Percentiles rank a stretch among this genome's conserved stretches.
Evolutionary conservation across 768 basidiomycete genomes (phyloP).

Genomic region (Tylopilus balloui): DNA sequence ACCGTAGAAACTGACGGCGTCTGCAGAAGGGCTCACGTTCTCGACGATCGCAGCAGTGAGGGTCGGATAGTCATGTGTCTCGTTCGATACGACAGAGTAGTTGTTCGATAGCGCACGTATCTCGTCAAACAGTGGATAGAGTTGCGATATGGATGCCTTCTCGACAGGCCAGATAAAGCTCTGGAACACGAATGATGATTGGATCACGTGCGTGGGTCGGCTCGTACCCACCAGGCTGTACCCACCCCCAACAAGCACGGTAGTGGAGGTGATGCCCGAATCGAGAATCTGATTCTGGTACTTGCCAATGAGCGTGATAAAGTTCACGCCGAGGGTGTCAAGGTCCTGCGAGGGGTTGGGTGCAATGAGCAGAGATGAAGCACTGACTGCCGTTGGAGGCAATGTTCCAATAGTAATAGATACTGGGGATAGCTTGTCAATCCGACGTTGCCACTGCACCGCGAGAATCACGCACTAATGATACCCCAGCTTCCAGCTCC

Average conservation of each 20-base stretch:
- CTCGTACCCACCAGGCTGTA: constrained; percentile 9
- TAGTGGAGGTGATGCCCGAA: constrained; percentile 4
- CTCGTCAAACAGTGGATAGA: constrained; percentile 16
- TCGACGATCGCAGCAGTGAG: constrained; percentile 5
- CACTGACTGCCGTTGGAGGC: constrained; percentile 5
- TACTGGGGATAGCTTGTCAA: background rate
- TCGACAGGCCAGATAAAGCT: constrained; percentile 8
- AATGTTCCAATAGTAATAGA: constrained; percentile 18
- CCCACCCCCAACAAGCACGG: background rate
- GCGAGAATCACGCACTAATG: constrained; percentile 23
- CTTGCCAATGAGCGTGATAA: constrained; percentile 18
- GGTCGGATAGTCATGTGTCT: constrained; percentile 12
- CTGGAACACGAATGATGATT: background rate
- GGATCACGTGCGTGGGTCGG: too few species aligned
- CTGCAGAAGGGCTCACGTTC: constrained; percentile 5
- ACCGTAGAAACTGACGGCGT: constrained; percentile 9
- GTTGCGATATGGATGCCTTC: constrained; percentile 2
- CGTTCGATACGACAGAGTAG: constrained; percentile 11
- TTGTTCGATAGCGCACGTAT: constrained; percentile 8
- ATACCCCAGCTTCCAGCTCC: constrained; percentile 50
- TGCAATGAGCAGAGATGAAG: constrained; percentile 4
- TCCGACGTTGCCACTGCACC: background rate
- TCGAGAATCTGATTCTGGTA: constrained; percentile 13
- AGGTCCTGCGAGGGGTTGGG: constrained; percentile 14
- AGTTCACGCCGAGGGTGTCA: constrained; percentile 7